Percentiles rank a stretch among this genome's conserved stretches.
Evolutionary conservation across 306 rosid genomes (phyloP).

Genomic region (Luffa aegyptiaca): DNA sequence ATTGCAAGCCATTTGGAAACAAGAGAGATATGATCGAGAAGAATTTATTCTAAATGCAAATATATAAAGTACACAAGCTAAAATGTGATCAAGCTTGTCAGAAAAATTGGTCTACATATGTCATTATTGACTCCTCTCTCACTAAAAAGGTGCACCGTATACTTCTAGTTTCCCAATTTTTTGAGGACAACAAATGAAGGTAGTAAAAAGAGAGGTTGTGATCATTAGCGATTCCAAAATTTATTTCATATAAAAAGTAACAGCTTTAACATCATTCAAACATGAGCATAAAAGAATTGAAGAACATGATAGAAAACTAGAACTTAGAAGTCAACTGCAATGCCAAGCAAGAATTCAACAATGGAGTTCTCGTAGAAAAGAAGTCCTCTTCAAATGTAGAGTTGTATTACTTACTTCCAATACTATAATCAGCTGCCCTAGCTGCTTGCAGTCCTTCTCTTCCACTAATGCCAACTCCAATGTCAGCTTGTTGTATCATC

Average conservation of each 20-base stretch:
- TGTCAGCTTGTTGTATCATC: conserved; percentile 98
- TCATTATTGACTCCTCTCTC: not conserved
- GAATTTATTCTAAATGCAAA: not conserved
- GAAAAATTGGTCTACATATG: not conserved
- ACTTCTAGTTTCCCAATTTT: not conserved
- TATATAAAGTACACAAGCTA: not conserved
- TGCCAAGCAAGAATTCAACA: not conserved
- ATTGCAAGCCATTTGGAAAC: not conserved
- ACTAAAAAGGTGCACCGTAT: not conserved
- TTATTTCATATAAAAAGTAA: not conserved
- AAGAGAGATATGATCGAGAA: not conserved
- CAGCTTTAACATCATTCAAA: not conserved
- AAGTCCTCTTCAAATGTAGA: not conserved
- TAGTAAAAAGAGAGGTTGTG: not conserved
- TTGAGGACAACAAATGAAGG: not conserved
- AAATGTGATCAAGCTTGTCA: not conserved
- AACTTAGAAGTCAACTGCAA: not conserved
- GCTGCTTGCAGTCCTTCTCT: conserved; percentile 99
- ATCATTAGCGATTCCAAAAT: not conserved
- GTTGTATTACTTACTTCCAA: conserved; percentile 63
- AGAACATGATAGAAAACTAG: not conserved
- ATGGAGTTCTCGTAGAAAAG: not conserved
- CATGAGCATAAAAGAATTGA: not conserved
- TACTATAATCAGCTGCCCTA: conserved; percentile 98
- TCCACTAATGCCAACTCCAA: conserved; percentile 98